A percentile compares a stretch with the other conserved stretches of the same genome.
phyloP scores from a whole-genome alignment of 345 rosid genomes.

The Populus ilicifolia region DNA sequence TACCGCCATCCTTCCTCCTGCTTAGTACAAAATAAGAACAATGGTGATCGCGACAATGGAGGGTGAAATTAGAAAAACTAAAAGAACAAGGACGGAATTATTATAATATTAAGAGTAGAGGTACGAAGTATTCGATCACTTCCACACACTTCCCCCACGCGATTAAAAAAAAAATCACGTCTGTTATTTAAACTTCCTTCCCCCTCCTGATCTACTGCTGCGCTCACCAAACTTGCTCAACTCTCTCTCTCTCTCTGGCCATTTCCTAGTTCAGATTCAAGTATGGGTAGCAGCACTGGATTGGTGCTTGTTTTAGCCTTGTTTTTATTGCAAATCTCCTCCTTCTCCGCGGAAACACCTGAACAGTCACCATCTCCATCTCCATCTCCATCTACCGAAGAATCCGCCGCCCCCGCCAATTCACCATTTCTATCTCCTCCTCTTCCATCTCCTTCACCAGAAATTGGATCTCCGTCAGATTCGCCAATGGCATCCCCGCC shows the following conservation, averaged over 20 bases:
- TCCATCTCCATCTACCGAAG: constrained; percentile 14
- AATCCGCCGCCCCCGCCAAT: not conserved
- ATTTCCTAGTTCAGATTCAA: not conserved
- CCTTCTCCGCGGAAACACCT: constrained; percentile 10
- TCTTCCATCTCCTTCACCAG: constrained; percentile 18
- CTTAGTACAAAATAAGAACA: no score
- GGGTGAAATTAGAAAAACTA: no score
- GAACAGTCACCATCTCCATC: constrained; percentile 1
- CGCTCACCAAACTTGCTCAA: not conserved
- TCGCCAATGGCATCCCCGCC: constrained; percentile 24
- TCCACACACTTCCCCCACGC: no score
- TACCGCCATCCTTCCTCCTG: no score
- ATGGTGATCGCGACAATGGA: no score
- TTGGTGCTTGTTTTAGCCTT: not conserved
- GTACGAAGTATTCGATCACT: no score
- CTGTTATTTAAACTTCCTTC: not conserved
- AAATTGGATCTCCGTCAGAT: constrained; percentile 19
- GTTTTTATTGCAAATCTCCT: not conserved
- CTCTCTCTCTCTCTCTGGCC: not conserved
- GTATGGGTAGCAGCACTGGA: not conserved
- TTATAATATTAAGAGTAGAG: no score
- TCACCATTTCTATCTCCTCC: constrained; percentile 5
- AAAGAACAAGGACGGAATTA: no score
- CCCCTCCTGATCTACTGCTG: not conserved
- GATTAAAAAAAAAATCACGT: not conserved